Evolutionary conservation across 306 rosid genomes (phyloP).

Genomic region (Corylus americana): DNA sequence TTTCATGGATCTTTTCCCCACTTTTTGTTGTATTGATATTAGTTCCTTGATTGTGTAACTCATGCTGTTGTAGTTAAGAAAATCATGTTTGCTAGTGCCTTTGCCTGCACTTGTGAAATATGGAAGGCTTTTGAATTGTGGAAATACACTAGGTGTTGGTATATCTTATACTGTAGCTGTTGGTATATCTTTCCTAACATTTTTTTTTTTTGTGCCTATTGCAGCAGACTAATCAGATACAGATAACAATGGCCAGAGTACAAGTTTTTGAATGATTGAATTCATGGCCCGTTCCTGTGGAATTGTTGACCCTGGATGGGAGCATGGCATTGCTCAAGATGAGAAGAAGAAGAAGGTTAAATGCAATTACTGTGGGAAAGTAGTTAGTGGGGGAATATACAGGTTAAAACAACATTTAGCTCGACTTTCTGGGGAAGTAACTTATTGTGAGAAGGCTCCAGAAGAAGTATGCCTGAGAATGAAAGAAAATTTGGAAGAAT

Average conservation of each 20-base stretch:
- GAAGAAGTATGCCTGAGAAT: constrained; percentile 85
- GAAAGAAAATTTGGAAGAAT: constrained; percentile 87
- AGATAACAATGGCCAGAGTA: constrained; percentile 26
- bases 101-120: constrained; percentile 13
- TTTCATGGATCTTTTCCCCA: background rate
- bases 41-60: background rate
- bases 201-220: background rate
- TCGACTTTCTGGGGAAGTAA: constrained; percentile 94
- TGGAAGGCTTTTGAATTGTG: constrained; percentile 30
- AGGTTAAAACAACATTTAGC: constrained; percentile 97
- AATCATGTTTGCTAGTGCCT: background rate
- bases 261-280: constrained; percentile 20
- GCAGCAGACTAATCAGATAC: constrained; percentile 27
- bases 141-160: background rate
- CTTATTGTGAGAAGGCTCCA: constrained; percentile 94
- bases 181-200: background rate
- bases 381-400: constrained; percentile 97
- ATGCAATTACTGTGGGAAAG: constrained; percentile 95
- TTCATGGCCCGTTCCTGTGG: constrained; percentile 81
- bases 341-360: constrained; percentile 96
- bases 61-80: background rate
- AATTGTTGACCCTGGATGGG: constrained; percentile 96
- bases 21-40: background rate
- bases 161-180: constrained; percentile 5
- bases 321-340: constrained; percentile 92